A percentile compares a stretch with the other conserved stretches of the same genome.
phyloP scores from a whole-genome alignment of 345 rosid genomes.

The Erodium maritimum region DNA sequence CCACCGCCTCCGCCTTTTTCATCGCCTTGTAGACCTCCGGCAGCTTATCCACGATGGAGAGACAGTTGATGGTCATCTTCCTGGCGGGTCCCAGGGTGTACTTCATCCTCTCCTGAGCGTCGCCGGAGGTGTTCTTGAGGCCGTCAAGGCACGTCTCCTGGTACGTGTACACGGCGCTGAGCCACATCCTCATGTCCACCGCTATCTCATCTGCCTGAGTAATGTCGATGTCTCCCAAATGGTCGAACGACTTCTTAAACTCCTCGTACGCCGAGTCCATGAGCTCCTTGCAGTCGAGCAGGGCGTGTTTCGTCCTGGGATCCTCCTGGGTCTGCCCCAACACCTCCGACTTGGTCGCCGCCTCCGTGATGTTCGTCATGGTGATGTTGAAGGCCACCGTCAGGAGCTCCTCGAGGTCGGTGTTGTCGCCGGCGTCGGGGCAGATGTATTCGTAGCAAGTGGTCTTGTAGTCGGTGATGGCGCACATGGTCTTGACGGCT shows the following conservation, averaged over 20 bases:
- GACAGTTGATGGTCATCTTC: slow-evolving; percentile 25
- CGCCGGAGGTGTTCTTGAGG: slow-evolving; percentile 22
- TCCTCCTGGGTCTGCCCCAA: slow-evolving; percentile 22
- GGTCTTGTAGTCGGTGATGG: slow-evolving; percentile 21
- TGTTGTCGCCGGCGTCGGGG: slow-evolving; percentile 15
- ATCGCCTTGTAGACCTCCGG: slow-evolving; percentile 8
- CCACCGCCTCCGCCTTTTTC: neutral
- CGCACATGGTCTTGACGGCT: slow-evolving; percentile 30
- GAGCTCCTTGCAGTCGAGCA: slow-evolving; percentile 21
- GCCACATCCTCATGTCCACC: slow-evolving; percentile 23
- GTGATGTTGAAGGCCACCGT: slow-evolving; percentile 20
- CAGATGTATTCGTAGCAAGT: slow-evolving; percentile 21
- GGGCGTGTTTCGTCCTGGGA: slow-evolving; percentile 23
- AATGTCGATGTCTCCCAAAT: slow-evolving; percentile 16
- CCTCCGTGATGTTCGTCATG: slow-evolving; percentile 14
- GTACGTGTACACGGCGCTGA: slow-evolving; percentile 27
- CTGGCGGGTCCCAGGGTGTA: slow-evolving; percentile 15
- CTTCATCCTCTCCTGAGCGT: slow-evolving; percentile 23
- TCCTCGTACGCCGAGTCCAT: slow-evolving; percentile 24
- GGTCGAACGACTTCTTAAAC: slow-evolving; percentile 15
- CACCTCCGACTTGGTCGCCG: slow-evolving; percentile 15
- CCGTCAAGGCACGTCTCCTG: slow-evolving; percentile 39
- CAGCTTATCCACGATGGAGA: slow-evolving; percentile 24
- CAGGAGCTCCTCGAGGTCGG: slow-evolving; percentile 32
- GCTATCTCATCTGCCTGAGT: slow-evolving; percentile 14